Evolutionary conservation across 768 basidiomycete genomes (phyloP), one percentile per base, ranked within the genome.

Genomic region (Agrocybe praecox): DNA sequence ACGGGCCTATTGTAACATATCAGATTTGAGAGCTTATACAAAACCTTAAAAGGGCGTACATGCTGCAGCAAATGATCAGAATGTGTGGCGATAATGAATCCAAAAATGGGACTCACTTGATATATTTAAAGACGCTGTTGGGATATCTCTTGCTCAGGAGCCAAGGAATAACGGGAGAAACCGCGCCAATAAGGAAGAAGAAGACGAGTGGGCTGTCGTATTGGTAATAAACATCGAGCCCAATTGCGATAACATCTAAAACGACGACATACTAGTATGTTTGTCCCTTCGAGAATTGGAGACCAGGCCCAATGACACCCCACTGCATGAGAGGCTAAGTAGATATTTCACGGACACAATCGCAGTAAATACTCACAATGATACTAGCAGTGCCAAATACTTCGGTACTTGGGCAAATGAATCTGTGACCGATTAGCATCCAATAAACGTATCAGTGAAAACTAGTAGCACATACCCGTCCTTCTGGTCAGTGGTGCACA

Each of bases 151-250:
- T 84, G 65, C 81, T 79, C 53, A 88, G 62, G 6, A 80, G 52
- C 80, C 82, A 90, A 17, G 80, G 74, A 47, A 84, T 71, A 42
- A 85, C 51, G 0, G 90, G 91, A 15, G 81, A 74, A 8, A 83
- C 40, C 4, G 87, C 80, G 17, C 91, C 92, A 32, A 86, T 67
- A 40, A 90, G 68, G 78, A 93, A 92, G 73, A 90, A 91, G 61
- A 83, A 84, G 6, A 85, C 65, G 7, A 90, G 76, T 2, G 77
- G 11, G 75, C 85, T 80, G 26, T 22, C 14, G 4, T 8, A 12
- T 8, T 6, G n/a, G 1, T 50, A 21, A 33, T 42, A 34, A 15
- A 48, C 32, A 2, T 54, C 26, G 14, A 15, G 32, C 17, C 8
- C n/a, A 23, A 5, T 32, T 53, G 47, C 40, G 52, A 9, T 29